Base-by-base conservation (phyloP, 345 rosid species). In the Viola odorata region DNA sequence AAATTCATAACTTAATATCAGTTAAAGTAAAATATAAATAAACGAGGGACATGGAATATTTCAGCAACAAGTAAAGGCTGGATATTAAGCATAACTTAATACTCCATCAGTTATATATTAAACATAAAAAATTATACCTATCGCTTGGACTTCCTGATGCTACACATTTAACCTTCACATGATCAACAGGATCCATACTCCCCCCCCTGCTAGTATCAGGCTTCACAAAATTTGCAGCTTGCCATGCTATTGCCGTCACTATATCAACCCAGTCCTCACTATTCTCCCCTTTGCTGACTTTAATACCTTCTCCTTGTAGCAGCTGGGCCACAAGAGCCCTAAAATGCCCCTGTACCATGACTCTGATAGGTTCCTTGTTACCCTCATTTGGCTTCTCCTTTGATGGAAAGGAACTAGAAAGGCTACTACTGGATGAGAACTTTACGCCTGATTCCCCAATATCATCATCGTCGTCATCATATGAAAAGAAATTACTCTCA, bases 171-270 rank as follows among this genome's bases (percentile, higher is more conserved):
- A 95, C 85, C 76, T 95, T 91, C 68, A 95, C 95, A 71, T 95
- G 91, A 65, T 95, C 77, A 60, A 69, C 87, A 4, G 99, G 99
- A 77, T 95, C 99, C 99, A 95, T 95, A 78, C 97, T 95, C 67
- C 97, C 99, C 32, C 97, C 99, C 66, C 74, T 83, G 76, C 96
- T 86, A 64, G 96, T 95, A 77, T 95, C 96, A 10, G 99, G 99
- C 74, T 86, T 95, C 65, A 95, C 95, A 73, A 81, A 95, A 71
- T 67, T 88, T 0, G 99, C 99, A 72, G 97, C 97, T 79, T 91
- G 95, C 96, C 92, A 88, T 11, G 99, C 95, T 66, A 91, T 45
- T 63, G 71, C 50, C 7, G 97, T 85, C 66, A 95, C 81, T 62
- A 86, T 79, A 73, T 87, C 94, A 60, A 88, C 79, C 99, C 99